Conservation (phyloP, 2,329 filamentous ascomycete species). For the Aureobasidium sp. region DNA sequence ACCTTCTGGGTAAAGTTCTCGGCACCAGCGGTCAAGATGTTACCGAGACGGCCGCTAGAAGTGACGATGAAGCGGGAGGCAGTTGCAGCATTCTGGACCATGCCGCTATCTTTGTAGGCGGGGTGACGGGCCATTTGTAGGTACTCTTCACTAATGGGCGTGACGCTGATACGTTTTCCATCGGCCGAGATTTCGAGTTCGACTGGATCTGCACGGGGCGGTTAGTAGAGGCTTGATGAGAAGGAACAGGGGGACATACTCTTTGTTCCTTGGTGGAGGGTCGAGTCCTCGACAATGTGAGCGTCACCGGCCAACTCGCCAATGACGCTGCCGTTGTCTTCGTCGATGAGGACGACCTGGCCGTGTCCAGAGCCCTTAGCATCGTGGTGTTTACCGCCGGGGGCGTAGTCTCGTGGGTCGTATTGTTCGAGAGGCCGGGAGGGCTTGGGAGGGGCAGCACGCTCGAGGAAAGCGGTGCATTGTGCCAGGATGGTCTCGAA, state of each 20-base stretch:
- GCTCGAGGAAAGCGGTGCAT: constrained; percentile 90
- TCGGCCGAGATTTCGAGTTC: constrained; percentile 66
- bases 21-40: constrained; percentile 66
- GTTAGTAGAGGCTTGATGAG: background rate
- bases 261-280: constrained; percentile 79
- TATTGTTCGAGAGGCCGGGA: constrained; percentile 42
- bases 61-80: constrained; percentile 91
- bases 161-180: constrained; percentile 59
- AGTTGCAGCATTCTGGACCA: constrained; percentile 78
- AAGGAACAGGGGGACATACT: constrained; percentile 44
- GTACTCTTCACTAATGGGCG: constrained; percentile 60
- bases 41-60: constrained; percentile 69
- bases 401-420: constrained; percentile 71
- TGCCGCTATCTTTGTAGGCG: constrained; percentile 76
- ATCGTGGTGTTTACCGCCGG: constrained; percentile 49
- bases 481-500: constrained; percentile 98
- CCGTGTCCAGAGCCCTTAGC: constrained; percentile 49
- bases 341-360: constrained; percentile 85
- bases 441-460: constrained; percentile 53
- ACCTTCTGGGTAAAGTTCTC: constrained; percentile 73
- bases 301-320: constrained; percentile 82
- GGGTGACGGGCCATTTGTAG: constrained; percentile 73
- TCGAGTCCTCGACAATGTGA: constrained; percentile 66
- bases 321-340: constrained; percentile 91
- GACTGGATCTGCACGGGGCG: constrained; percentile 54